These are phyloP conservation scores for Bipolaris gigantea DNA, from an alignment of 2,329 filamentous ascomycete species.

Conservation along the genomic window DNA sequence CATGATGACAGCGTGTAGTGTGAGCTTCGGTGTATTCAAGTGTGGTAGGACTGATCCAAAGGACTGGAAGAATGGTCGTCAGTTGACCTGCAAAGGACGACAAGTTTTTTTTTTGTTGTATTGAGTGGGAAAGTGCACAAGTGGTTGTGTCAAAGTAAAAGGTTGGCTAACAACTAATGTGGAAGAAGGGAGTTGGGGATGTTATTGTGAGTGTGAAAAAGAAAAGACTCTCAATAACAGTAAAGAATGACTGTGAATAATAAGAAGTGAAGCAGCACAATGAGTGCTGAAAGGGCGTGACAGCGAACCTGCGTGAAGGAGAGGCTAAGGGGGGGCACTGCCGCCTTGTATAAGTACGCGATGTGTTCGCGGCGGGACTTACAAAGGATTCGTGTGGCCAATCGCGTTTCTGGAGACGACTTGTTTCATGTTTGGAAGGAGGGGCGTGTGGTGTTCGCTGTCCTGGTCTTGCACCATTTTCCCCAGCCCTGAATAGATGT, in stretches of 20 bases:
- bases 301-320: conserved; percentile 39
- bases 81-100: conserved; percentile 36
- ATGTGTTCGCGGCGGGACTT: conserved; percentile 28
- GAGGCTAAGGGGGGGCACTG: conserved; percentile 19
- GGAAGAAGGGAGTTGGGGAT: conserved; percentile 15
- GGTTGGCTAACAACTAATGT: conserved; percentile 29
- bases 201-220: conserved; percentile 11
- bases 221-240: conserved; percentile 17
- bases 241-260: conserved; percentile 42
- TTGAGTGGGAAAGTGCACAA: conserved; percentile 7
- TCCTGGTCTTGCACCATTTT: conserved; percentile 25
- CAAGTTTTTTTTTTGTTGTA: conserved; percentile 17
- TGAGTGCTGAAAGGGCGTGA: conserved; percentile 28
- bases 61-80: conserved; percentile 29
- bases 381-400: conserved; percentile 36
- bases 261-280: conserved; percentile 35
- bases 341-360: conserved; percentile 38
- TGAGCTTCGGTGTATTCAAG: conserved; percentile 19
- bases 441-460: conserved; percentile 33
- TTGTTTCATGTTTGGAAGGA: conserved; percentile 44
- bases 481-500: conserved; percentile 29
- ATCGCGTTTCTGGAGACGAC: conserved; percentile 33
- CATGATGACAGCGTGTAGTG: conserved; percentile 38
- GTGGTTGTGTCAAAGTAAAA: conserved; percentile 10
- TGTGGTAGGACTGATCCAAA: conserved; percentile 20